Conservation (phyloP, 1,284 basidiomycete genomes). For the Waitea zeae region DNA sequence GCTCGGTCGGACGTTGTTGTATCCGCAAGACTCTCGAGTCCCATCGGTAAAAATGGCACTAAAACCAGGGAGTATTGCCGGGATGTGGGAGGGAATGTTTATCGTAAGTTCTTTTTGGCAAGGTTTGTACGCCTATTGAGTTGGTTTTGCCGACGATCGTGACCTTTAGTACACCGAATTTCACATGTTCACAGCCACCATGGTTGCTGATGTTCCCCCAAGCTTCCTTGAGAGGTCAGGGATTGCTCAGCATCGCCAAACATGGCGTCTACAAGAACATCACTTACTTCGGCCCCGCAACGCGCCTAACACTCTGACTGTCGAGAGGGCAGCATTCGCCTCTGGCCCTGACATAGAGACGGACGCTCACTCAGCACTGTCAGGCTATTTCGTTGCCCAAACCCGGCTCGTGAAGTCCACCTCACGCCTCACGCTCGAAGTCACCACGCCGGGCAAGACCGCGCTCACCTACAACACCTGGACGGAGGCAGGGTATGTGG, state of each 20-base stretch:
- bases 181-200: conserved; percentile 40
- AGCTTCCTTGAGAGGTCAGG: conserved; percentile 35
- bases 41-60: too few relatives aligned
- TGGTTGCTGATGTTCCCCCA: conserved; percentile 40
- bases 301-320: too few relatives aligned
- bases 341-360: too few relatives aligned
- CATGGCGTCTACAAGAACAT: conserved; percentile 61
- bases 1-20: too few relatives aligned
- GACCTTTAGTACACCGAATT: conserved; percentile 53
- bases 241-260: conserved; percentile 55
- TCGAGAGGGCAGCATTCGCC: too few relatives aligned
- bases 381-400: too few relatives aligned
- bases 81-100: conserved; percentile 62
- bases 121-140: not conserved
- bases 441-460: too few relatives aligned
- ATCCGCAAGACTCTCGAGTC: too few relatives aligned
- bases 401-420: too few relatives aligned
- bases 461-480: conserved; percentile 22
- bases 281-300: conserved; percentile 21
- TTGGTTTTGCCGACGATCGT: not conserved
- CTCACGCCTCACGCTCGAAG: too few relatives aligned
- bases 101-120: conserved; percentile 25
- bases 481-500: conserved; percentile 7
- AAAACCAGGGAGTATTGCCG: conserved; percentile 47
- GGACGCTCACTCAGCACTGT: too few relatives aligned